Evolutionary conservation across 192 early-diverging fungal genomes (phyloP).

Genomic region (Coemansia furcata): DNA sequence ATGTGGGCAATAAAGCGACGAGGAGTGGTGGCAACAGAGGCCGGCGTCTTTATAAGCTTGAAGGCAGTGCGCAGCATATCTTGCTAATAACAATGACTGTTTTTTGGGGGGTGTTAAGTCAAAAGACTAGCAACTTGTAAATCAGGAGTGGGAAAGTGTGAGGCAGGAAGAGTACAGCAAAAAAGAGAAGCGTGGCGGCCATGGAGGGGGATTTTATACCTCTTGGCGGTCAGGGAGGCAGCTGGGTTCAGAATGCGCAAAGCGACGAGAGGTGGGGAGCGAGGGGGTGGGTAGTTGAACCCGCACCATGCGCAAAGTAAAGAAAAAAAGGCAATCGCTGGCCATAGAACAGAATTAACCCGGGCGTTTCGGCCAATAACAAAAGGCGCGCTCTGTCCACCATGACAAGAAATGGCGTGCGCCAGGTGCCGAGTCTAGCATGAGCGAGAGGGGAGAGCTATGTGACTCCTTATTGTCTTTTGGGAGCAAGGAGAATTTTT

Average conservation of each 20-base stretch:
- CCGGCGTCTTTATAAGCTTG: conserved; percentile 8
- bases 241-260: conserved; percentile 1
- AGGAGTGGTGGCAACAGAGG: conserved; percentile 1
- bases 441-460: background rate
- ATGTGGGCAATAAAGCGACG: conserved; percentile 33
- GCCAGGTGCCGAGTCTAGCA: background rate
- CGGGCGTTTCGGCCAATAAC: conserved; percentile 7
- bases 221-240: background rate
- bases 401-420: conserved; percentile 1
- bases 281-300: conserved; percentile 1
- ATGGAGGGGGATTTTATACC: background rate
- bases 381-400: background rate
- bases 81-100: background rate
- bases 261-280: background rate
- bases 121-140: background rate
- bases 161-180: background rate
- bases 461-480: conserved; percentile 3
- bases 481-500: background rate
- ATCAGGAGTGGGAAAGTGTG: background rate
- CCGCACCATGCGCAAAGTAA: background rate
- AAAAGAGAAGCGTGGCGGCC: background rate
- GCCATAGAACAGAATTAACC: background rate
- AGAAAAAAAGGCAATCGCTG: background rate
- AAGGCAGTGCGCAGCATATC: conserved; percentile 25
- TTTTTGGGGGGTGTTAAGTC: background rate